Evolutionary conservation across 2,329 filamentous ascomycete genomes (phyloP).

Genomic region (Microsporum audouinii): DNA sequence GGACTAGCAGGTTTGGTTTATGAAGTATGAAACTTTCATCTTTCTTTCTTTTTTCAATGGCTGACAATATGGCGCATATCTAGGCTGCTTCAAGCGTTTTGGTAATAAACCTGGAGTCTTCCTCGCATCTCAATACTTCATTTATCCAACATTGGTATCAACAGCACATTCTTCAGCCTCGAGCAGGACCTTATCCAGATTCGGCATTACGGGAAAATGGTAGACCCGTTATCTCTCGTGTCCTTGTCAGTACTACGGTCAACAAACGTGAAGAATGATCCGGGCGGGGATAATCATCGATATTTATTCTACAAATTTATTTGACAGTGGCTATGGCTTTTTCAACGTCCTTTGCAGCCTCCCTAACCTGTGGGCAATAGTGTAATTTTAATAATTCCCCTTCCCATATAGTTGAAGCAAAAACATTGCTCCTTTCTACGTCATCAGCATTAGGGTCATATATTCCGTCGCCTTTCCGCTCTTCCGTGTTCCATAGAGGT

Average conservation of each 20-base stretch:
- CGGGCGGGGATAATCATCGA: background rate
- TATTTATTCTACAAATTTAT: background rate
- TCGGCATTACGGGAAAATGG: background rate
- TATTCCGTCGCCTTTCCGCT: slow-evolving; percentile 78
- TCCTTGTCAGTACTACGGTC: background rate
- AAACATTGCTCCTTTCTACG: slow-evolving; percentile 80
- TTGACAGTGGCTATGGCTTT: slow-evolving; percentile 44
- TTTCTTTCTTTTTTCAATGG: background rate
- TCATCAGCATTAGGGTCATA: slow-evolving; percentile 63
- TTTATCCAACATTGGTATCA: background rate
- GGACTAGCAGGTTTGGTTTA: too few species aligned
- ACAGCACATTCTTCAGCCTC: background rate
- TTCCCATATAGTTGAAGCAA: slow-evolving; percentile 85
- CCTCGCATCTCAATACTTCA: background rate
- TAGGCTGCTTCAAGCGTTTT: background rate
- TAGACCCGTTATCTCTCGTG: background rate
- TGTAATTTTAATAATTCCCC: slow-evolving; percentile 75
- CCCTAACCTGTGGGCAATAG: slow-evolving; percentile 75
- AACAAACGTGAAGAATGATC: background rate
- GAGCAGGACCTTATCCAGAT: background rate
- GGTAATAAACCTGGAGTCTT: too few species aligned
- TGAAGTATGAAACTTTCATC: too few species aligned
- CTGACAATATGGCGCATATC: background rate
- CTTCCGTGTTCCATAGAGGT: slow-evolving; percentile 88
- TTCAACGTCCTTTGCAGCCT: slow-evolving; percentile 58